Percentiles rank a stretch among this genome's conserved stretches.
These are phyloP conservation scores for Ascocoryne sarcoides DNA, from an alignment of 2,329 filamentous ascomycete species.

Conservation along the genomic window DNA sequence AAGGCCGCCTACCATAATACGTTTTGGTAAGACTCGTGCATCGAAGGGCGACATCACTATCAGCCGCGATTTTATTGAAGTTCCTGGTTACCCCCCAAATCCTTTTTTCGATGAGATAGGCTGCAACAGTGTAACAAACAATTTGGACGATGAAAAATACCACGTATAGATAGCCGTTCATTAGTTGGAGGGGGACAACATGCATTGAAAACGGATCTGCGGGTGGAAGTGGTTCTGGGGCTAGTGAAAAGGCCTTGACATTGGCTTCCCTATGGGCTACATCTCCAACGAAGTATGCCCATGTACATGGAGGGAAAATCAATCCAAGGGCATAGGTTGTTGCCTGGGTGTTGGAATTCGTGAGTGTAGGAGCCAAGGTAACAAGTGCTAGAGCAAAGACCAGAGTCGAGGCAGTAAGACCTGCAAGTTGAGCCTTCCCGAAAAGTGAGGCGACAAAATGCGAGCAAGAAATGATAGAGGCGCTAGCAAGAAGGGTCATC, in stretches of 20 bases:
- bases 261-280: constrained; percentile 17
- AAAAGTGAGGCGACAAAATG: constrained; percentile 52
- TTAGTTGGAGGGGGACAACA: constrained; percentile 40
- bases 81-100: constrained; percentile 42
- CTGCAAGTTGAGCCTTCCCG: constrained; percentile 53
- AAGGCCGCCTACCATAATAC: constrained; percentile 17
- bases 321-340: constrained; percentile 13
- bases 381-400: constrained; percentile 52
- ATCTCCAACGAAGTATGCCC: constrained; percentile 19
- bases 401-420: constrained; percentile 51
- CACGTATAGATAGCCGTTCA: constrained; percentile 47
- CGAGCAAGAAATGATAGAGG: constrained; percentile 13
- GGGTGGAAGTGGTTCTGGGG: constrained; percentile 30
- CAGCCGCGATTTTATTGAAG: constrained; percentile 19
- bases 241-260: constrained; percentile 40
- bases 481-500: constrained; percentile 16
- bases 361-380: constrained; percentile 39
- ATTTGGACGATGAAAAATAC: constrained; percentile 52
- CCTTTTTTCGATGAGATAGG: constrained; percentile 47
- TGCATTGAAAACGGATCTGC: neutral
- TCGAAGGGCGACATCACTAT: constrained; percentile 20
- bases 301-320: constrained; percentile 19
- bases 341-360: neutral
- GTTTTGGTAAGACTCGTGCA: constrained; percentile 20
- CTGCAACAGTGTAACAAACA: constrained; percentile 46